Conservation (phyloP, 176 grass and related monocot species). For the Aegilops tauschii region DNA sequence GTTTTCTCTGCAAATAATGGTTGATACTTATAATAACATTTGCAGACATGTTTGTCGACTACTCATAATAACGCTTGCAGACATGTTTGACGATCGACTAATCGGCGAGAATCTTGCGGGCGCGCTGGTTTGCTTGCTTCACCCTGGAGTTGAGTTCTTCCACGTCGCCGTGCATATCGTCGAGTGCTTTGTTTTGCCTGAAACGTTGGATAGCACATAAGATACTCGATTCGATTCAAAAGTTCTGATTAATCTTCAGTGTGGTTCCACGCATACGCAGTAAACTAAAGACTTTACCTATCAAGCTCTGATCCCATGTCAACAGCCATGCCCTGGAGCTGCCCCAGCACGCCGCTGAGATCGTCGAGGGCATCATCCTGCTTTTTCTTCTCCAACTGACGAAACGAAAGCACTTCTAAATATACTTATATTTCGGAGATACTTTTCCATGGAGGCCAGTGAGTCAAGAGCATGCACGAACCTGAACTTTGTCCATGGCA, state of each 20-base stretch:
- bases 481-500: conserved; percentile 79
- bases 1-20: background rate
- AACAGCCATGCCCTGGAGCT: conserved; percentile 79
- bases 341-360: conserved; percentile 65
- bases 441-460: background rate
- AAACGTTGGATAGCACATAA: background rate
- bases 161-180: conserved; percentile 51
- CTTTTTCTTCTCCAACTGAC: conserved; percentile 71
- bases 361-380: conserved; percentile 73
- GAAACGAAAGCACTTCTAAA: background rate
- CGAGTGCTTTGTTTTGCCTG: conserved; percentile 71
- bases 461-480: background rate
- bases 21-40: background rate
- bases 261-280: background rate
- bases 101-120: conserved; percentile 39
- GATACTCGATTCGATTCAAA: background rate
- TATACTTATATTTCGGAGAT: background rate
- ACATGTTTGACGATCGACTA: conserved; percentile 21
- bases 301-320: conserved; percentile 80
- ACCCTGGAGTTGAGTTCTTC: conserved; percentile 63
- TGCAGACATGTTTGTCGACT: background rate
- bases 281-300: conserved; percentile 31
- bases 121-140: conserved; percentile 65
- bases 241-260: background rate
- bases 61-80: background rate